Evolutionary conservation across 2,329 filamentous ascomycete genomes (phyloP).

Genomic region (Pestalotiopsis sp.): DNA sequence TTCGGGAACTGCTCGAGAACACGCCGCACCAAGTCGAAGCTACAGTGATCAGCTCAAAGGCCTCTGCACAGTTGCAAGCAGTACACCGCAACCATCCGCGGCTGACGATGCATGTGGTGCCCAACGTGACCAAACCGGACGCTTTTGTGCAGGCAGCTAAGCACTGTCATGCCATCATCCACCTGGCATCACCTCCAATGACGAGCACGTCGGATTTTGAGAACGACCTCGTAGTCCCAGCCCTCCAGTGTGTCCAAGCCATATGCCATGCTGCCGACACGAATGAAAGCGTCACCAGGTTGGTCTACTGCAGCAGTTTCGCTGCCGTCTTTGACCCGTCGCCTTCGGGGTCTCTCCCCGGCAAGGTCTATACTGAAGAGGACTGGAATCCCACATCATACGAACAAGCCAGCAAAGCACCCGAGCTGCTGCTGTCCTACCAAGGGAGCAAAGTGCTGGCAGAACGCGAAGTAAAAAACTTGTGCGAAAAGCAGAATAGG

Average conservation of each 20-base stretch:
- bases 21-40: slow-evolving; percentile 3
- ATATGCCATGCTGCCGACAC: slow-evolving; percentile 36
- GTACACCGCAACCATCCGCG: neutral
- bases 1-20: neutral
- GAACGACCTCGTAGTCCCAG: slow-evolving; percentile 44
- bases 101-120: slow-evolving; percentile 3
- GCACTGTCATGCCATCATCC: slow-evolving; percentile 8
- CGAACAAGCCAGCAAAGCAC: slow-evolving; percentile 43
- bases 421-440: slow-evolving; percentile 41
- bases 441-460: slow-evolving; percentile 37
- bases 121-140: neutral
- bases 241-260: slow-evolving; percentile 45
- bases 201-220: slow-evolving; percentile 23
- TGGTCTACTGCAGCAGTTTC: slow-evolving; percentile 67
- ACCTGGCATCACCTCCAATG: neutral
- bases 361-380: slow-evolving; percentile 44
- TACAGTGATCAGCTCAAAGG: neutral
- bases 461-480: slow-evolving; percentile 35
- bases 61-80: neutral
- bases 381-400: slow-evolving; percentile 61
- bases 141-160: neutral
- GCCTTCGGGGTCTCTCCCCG: slow-evolving; percentile 42
- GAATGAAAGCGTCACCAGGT: slow-evolving; percentile 24
- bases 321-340: slow-evolving; percentile 62
- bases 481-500: slow-evolving; percentile 32